These are phyloP conservation scores for Arxiozyma bovina DNA, from an alignment of 1,139 yeast genomes.

Conservation along the genomic window DNA sequence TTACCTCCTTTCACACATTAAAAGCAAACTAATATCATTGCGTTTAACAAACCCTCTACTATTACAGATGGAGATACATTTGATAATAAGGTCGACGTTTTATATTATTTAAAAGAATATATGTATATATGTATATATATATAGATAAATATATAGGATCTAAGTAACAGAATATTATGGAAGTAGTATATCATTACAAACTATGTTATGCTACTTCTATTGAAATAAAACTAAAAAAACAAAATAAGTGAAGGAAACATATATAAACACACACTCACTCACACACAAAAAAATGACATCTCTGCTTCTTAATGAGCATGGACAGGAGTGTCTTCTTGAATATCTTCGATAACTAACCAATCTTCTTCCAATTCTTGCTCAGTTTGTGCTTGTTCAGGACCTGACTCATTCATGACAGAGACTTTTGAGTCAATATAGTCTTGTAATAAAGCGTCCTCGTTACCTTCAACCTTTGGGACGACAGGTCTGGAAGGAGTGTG, in stretches of 20 bases:
- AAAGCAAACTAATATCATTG: no score
- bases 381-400: neutral
- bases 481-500: conserved; percentile 65
- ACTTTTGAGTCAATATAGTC: conserved; percentile 2
- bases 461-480: conserved; percentile 59
- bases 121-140: conserved; percentile 3
- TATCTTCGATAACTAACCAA: conserved; percentile 73
- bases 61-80: neutral
- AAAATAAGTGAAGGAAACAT: no score
- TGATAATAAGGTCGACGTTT: neutral
- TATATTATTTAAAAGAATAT: neutral
- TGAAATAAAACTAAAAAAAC: no score
- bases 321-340: conserved; percentile 43
- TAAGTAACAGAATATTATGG: neutral
- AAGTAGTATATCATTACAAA: neutral
- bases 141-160: neutral
- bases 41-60: no score
- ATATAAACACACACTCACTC: no score
- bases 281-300: neutral
- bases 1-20: no score
- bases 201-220: no score
- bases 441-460: conserved; percentile 39
- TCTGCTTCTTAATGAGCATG: neutral
- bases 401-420: neutral
- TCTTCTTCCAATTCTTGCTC: conserved; percentile 44